Evolutionary conservation across 2,329 filamentous ascomycete species (phyloP), one percentile per base, ranked within the genome.

Genomic region (Fusarium sp.): DNA sequence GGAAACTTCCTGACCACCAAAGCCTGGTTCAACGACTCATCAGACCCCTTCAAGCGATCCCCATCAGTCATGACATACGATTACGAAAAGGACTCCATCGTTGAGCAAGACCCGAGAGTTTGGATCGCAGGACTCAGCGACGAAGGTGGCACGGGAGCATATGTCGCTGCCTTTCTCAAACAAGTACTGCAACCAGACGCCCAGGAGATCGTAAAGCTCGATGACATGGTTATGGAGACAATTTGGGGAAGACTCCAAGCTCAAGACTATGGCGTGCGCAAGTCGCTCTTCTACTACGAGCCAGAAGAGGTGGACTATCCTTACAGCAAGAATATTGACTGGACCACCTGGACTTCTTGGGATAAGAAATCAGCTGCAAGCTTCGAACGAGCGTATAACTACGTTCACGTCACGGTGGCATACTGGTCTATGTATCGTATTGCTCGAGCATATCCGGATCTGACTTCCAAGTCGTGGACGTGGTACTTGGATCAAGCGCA

Each of bases 81-180:
- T 71, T 84, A 78, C 73, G 87, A 83, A 76, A 82, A 69, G 5
- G 75, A 76, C 8, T 68, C 78, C 10, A 80, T 82, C 25, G 83
- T 86, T 5, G 76, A 78, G 30, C 84, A 86, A 53, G 84, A 86
- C 34, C 60, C 80, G 2, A 82, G 88, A 2, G 87, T 83, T 9
- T 90, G 88, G 88, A 84, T 90, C 7, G 83, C 87, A 1, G 88
- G 88, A 0, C 80, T 90, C 1, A 89, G 86, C 59, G 88, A 90
- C 60, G 88, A 90, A 77, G 88, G 81, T 1, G 88, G 88, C 2
- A 85, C 85, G 0, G 87, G 87, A 2, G 84, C 87, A 0, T 89
- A 84, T 65, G 81, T 89, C 1, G 86, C 87, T 0, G 84, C 86
- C 0, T 78, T 83, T 3, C 83, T 87, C 78, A 90, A 90, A 76